Evolutionary conservation across 2,329 filamentous ascomycete species (phyloP).

Genomic region (Fusarium pseudoanthophilum): DNA sequence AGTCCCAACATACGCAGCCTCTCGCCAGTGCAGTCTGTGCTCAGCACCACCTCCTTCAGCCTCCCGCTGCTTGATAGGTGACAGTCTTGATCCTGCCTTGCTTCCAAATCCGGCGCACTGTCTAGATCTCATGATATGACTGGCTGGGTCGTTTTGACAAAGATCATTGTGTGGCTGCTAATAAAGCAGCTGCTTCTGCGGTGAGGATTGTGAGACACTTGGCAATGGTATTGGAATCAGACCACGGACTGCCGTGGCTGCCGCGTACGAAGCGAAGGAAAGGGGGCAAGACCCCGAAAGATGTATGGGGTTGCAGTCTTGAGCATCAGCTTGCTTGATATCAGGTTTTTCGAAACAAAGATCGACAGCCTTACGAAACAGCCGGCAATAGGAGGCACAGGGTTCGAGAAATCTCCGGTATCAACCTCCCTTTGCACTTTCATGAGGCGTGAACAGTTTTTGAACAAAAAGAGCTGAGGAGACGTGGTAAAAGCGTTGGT

Average conservation of each 20-base stretch:
- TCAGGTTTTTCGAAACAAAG: slow-evolving; percentile 11
- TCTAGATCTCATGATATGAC: slow-evolving; percentile 21
- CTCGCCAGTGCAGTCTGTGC: slow-evolving; percentile 20
- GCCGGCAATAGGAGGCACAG: background rate
- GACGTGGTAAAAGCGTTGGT: background rate
- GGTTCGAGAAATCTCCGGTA: background rate
- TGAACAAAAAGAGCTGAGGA: background rate
- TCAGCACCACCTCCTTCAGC: slow-evolving; percentile 27
- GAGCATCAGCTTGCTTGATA: slow-evolving; percentile 14
- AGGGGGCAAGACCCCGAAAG: slow-evolving; percentile 14
- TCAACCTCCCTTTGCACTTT: background rate
- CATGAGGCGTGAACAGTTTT: background rate
- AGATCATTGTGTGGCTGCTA: slow-evolving; percentile 31
- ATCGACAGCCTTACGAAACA: slow-evolving; percentile 7
- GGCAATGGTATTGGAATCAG: slow-evolving; percentile 16
- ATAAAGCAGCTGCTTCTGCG: slow-evolving; percentile 8
- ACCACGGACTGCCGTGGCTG: background rate
- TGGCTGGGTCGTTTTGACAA: slow-evolving; percentile 14
- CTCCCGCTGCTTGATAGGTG: slow-evolving; percentile 23
- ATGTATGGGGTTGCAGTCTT: slow-evolving; percentile 13
- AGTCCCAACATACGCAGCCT: slow-evolving; percentile 25
- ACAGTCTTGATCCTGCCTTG: slow-evolving; percentile 10
- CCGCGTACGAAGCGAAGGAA: background rate
- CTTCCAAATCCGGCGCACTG: slow-evolving; percentile 32
- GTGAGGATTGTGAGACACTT: slow-evolving; percentile 31